Evolutionary conservation across 2,329 filamentous ascomycete species (phyloP).

Genomic region (Fusarium annulatum): DNA sequence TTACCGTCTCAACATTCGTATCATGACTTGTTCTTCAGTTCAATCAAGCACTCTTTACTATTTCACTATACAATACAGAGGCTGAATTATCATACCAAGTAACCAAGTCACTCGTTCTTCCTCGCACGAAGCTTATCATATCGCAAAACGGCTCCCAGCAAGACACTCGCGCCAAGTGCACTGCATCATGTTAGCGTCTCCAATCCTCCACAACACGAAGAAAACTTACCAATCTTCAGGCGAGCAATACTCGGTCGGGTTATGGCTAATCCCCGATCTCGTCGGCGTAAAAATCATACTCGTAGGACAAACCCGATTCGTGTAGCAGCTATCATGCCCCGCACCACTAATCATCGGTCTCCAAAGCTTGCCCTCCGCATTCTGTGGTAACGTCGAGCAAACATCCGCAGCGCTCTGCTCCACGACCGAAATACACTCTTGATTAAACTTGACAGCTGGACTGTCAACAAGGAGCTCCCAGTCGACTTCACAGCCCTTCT

Average conservation of each 20-base stretch:
- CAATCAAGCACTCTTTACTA: rapidly evolving
- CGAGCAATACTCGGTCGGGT: conserved; percentile 5
- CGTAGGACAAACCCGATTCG: conserved; percentile 6
- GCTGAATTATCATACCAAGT: rapidly evolving
- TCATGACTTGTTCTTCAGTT: neutral
- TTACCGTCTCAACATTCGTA: neutral
- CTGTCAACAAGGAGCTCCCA: neutral
- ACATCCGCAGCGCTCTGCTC: conserved; percentile 8
- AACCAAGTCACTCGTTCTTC: rapidly evolving
- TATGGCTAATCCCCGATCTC: conserved; percentile 3
- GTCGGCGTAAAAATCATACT: conserved; percentile 23
- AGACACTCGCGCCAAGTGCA: conserved; percentile 1
- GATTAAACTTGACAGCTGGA: neutral
- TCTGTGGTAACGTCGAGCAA: neutral
- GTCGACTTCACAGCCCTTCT: neutral
- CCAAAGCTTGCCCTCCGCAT: neutral
- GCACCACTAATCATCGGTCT: conserved; percentile 11
- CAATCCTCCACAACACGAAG: rapidly evolving
- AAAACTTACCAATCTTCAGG: conserved; percentile 4
- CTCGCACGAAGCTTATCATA: neutral
- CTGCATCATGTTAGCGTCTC: neutral
- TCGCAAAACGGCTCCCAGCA: conserved; percentile 1
- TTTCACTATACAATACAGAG: too few species aligned
- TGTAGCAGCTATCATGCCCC: conserved; percentile 15
- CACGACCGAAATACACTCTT: conserved; percentile 1